Evolutionary conservation across 331 rosid genomes (phyloP).

Genomic region (Saraca asoca): DNA sequence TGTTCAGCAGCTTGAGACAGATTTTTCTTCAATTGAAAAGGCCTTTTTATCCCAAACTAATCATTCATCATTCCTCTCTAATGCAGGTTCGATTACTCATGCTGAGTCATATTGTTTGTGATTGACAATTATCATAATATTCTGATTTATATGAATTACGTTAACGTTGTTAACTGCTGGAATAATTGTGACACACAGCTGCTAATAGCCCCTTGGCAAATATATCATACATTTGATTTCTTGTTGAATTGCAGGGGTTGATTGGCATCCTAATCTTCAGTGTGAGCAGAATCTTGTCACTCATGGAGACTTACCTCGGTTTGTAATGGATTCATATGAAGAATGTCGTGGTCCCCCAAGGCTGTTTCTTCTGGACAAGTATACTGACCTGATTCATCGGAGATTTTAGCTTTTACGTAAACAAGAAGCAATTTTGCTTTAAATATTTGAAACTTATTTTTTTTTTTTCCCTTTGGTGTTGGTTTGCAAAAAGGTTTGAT

Average conservation of each 20-base stretch:
- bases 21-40: conserved; percentile 86
- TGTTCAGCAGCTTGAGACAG: conserved; percentile 93
- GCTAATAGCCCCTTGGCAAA: conserved; percentile 16
- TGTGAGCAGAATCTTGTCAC: conserved; percentile 67
- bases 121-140: conserved; percentile 12
- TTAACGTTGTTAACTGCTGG: conserved; percentile 5
- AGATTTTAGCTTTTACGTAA: background rate
- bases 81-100: conserved; percentile 59
- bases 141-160: background rate
- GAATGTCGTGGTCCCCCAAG: conserved; percentile 92
- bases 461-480: conserved; percentile 33
- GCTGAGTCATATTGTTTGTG: conserved; percentile 24
- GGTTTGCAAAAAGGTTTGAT: conserved; percentile 67
- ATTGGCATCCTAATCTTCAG: conserved; percentile 85
- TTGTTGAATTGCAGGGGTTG: conserved; percentile 65
- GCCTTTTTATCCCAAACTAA: conserved; percentile 70
- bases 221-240: background rate
- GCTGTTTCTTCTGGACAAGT: conserved; percentile 94
- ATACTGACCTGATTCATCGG: conserved; percentile 38
- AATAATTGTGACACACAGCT: background rate
- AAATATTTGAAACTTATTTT: conserved; percentile 23
- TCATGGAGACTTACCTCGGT: conserved; percentile 87
- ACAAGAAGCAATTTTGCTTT: conserved; percentile 18
- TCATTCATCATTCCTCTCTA: conserved; percentile 60
- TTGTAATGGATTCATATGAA: conserved; percentile 95